phyloP scores from a whole-genome alignment of 345 rosid genomes.

The Isatis tinctoria region DNA sequence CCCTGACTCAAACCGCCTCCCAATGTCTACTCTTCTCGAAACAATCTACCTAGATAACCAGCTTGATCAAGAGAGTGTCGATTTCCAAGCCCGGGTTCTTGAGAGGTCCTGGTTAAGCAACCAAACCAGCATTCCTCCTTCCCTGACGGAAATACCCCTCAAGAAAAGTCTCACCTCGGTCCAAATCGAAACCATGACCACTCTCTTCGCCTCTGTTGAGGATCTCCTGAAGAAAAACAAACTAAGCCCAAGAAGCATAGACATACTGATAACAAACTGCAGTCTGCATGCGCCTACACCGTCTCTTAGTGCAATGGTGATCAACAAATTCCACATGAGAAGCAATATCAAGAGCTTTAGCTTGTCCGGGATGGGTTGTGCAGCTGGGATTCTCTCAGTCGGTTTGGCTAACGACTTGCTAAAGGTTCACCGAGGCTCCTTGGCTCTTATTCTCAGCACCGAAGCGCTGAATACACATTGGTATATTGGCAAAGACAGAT shows the following conservation, averaged over 20 bases:
- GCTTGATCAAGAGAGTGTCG: slow-evolving; percentile 44
- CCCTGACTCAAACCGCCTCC: slow-evolving; percentile 44
- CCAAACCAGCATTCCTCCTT: slow-evolving; percentile 50
- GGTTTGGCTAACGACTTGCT: slow-evolving; percentile 58
- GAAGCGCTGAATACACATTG: slow-evolving; percentile 46
- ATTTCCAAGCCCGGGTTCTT: slow-evolving; percentile 45
- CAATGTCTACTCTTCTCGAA: slow-evolving; percentile 46
- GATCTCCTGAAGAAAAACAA: slow-evolving; percentile 43
- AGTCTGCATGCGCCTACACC: slow-evolving; percentile 55
- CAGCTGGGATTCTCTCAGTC: slow-evolving; percentile 52
- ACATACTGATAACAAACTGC: slow-evolving; percentile 51
- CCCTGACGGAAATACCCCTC: slow-evolving; percentile 41
- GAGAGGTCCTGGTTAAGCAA: slow-evolving; percentile 57
- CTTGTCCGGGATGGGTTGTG: slow-evolving; percentile 71
- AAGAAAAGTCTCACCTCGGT: slow-evolving; percentile 36
- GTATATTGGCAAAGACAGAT: slow-evolving; percentile 48
- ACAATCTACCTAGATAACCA: slow-evolving; percentile 38
- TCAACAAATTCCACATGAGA: slow-evolving; percentile 51
- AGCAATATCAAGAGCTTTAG: slow-evolving; percentile 59
- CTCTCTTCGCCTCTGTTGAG: slow-evolving; percentile 43
- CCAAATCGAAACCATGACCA: slow-evolving; percentile 40
- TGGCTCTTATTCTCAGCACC: slow-evolving; percentile 53
- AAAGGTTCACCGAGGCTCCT: slow-evolving; percentile 40
- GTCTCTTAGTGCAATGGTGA: slow-evolving; percentile 53
- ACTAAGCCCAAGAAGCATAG: slow-evolving; percentile 42